phyloP scores from a whole-genome alignment of 768 basidiomycete species.

The Panus rudis region DNA sequence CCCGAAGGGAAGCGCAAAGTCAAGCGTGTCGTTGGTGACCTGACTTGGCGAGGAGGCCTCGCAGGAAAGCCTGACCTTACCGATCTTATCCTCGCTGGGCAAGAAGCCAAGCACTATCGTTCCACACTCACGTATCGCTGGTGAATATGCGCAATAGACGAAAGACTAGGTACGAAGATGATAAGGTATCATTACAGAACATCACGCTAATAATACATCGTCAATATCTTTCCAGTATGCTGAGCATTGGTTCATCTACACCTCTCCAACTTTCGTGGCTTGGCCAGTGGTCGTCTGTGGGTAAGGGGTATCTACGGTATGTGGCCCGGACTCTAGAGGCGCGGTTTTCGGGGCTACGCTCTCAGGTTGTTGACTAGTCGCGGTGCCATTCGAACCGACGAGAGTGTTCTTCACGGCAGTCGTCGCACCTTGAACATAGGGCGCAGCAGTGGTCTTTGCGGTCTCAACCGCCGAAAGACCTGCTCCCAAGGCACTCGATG shows the following conservation, averaged over 20 bases:
- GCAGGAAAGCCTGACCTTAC: neutral
- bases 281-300: constrained; percentile 13
- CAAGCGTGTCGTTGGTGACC: neutral
- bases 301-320: constrained; percentile 26
- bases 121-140: no score
- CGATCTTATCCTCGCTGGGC: constrained; percentile 6
- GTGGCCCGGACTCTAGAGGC: constrained; percentile 33
- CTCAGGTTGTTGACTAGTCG: constrained; percentile 11
- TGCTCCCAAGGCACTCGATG: neutral
- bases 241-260: neutral
- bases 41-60: constrained; percentile 5
- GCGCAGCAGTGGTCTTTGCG: constrained; percentile 32
- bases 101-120: constrained; percentile 7
- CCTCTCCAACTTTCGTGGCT: neutral
- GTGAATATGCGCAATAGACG: no score
- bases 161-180: no score
- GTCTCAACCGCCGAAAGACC: constrained; percentile 23
- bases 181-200: no score
- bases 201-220: no score
- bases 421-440: constrained; percentile 24
- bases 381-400: neutral
- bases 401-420: constrained; percentile 8
- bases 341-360: constrained; percentile 31
- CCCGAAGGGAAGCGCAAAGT: neutral
- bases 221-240: neutral